Evolutionary conservation across 2,329 filamentous ascomycete species (phyloP).

Genomic region (Phialocephala subalpina): DNA sequence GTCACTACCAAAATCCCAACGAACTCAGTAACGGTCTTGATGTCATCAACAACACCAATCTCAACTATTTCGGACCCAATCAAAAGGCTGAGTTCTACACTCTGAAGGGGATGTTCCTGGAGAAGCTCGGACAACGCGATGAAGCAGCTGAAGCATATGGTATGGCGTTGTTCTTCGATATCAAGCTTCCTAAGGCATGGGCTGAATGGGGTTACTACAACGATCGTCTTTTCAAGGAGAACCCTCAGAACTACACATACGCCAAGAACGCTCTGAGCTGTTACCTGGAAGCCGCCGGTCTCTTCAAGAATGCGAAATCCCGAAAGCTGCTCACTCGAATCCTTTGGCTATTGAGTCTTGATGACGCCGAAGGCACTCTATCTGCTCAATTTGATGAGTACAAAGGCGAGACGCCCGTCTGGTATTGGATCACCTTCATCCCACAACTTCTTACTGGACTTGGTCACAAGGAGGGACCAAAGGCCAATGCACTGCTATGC

Average conservation of each 20-base stretch:
- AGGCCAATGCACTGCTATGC: slow-evolving; percentile 84
- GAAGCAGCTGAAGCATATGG: slow-evolving; percentile 96
- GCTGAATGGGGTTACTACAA: slow-evolving; percentile 99
- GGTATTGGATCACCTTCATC: slow-evolving; percentile 99
- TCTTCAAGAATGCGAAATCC: slow-evolving; percentile 97
- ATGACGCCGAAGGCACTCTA: slow-evolving; percentile 85
- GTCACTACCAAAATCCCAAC: slow-evolving; percentile 94
- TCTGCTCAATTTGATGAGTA: slow-evolving; percentile 91
- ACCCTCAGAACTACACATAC: slow-evolving; percentile 80
- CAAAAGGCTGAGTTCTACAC: slow-evolving; percentile 99
- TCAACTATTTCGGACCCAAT: slow-evolving; percentile 95
- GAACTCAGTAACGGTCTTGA: slow-evolving; percentile 93
- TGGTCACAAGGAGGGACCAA: slow-evolving; percentile 87
- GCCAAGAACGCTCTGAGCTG: slow-evolving; percentile 94
- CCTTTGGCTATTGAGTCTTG: slow-evolving; percentile 92
- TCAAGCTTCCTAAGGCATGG: slow-evolving; percentile 96
- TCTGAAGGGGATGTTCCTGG: slow-evolving; percentile 98
- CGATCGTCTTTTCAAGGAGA: slow-evolving; percentile 93
- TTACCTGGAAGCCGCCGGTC: slow-evolving; percentile 93
- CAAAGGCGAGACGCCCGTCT: slow-evolving; percentile 96
- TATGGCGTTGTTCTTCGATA: slow-evolving; percentile 93
- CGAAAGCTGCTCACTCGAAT: slow-evolving; percentile 93
- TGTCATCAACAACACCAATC: slow-evolving; percentile 99
- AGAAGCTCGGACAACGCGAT: slow-evolving; percentile 88
- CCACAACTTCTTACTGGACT: slow-evolving; percentile 93